A percentile compares a stretch with the other conserved stretches of the same genome.
These are phyloP conservation scores for Citropsis articulata DNA, from an alignment of 345 rosid genomes.

Conservation along the genomic window DNA sequence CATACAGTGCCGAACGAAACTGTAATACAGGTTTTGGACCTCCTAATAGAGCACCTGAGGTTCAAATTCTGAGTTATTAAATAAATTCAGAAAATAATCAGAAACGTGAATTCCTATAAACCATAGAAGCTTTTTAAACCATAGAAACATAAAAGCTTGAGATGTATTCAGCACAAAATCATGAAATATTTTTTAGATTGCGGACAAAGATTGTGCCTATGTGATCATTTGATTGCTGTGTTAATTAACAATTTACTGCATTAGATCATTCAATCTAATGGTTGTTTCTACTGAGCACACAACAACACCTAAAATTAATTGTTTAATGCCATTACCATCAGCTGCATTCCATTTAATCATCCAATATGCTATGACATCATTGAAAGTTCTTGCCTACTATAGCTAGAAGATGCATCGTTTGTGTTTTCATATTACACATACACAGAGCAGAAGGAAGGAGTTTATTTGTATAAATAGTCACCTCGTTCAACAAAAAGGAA, in stretches of 20 bases:
- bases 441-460: neutral
- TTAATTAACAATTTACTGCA: neutral
- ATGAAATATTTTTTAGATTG: neutral
- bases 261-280: neutral
- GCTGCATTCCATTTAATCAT: neutral
- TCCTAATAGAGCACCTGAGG: neutral
- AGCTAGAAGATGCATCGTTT: neutral
- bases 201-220: neutral
- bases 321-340: neutral
- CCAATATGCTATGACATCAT: neutral
- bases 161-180: neutral
- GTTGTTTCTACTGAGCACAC: neutral
- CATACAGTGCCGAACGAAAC: neutral
- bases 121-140: neutral
- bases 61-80: neutral
- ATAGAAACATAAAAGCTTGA: neutral
- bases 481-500: constrained; percentile 67
- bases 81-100: neutral
- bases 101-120: neutral
- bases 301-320: neutral
- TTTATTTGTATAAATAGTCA: constrained; percentile 12
- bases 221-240: neutral
- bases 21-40: neutral
- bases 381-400: neutral
- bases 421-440: neutral